Conservation (phyloP, 768 basidiomycete species). For the Kwoniella heveanensis region DNA sequence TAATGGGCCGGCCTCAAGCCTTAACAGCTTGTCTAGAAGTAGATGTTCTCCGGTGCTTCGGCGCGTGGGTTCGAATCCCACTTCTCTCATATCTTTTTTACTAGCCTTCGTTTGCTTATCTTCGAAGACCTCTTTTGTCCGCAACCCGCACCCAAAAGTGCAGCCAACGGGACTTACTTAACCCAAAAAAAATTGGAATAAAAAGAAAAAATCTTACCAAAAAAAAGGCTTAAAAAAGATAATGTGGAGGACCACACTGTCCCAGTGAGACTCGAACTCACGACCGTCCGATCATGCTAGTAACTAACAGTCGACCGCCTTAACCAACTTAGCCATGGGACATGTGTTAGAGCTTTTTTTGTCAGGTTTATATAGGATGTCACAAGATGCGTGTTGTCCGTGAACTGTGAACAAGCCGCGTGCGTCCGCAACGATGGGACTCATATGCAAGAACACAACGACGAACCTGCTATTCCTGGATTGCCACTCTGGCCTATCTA, state of each 20-base stretch:
- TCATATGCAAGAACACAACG: no score
- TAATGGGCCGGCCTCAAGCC: slow-evolving; percentile 1
- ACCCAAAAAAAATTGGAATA: background rate
- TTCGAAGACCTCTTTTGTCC: no score
- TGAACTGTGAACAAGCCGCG: no score
- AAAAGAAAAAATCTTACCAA: no score
- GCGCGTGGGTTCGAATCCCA: slow-evolving; percentile 46
- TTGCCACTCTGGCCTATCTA: no score
- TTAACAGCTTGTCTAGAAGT: background rate
- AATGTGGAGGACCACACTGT: slow-evolving; percentile 1
- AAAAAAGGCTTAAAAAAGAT: background rate
- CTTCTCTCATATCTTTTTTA: slow-evolving; percentile 27
- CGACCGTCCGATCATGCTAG: slow-evolving; percentile 2
- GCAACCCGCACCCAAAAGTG: no score
- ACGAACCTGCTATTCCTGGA: background rate
- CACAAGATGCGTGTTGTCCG: no score
- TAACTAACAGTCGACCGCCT: slow-evolving; percentile 1
- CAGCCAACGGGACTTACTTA: background rate
- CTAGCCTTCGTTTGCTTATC: no score
- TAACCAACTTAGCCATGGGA: slow-evolving; percentile 3
- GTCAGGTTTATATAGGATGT: no score
- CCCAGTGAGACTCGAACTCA: slow-evolving; percentile 2
- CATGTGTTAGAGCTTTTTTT: background rate
- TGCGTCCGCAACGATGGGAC: no score
- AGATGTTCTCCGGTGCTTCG: slow-evolving; percentile 26